Evolutionary conservation across 148 eudicot genomes (phyloP), one percentile per base, ranked within the genome.

Genomic region (Nyssa sinensis): DNA sequence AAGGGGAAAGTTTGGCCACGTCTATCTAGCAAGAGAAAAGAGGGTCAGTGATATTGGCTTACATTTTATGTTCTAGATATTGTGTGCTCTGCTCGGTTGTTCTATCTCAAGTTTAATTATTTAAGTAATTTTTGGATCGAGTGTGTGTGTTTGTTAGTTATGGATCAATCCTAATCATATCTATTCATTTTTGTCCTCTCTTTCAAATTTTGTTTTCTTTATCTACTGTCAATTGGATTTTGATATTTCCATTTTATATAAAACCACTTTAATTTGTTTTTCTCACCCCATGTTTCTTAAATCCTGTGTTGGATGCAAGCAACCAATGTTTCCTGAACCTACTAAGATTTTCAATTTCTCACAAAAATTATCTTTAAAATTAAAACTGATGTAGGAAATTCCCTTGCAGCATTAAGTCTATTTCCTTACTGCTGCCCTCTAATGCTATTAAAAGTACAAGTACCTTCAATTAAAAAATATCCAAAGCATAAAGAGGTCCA

Each of bases 1-100:
- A 44, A 85, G 98, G 77, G 98, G 98, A 41, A 94, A 94, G 81
- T 94, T 94, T 58, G 98, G 97, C 25, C 98, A 94, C 80, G 98
- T 94, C 33, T 92, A 94, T 76, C 69, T 94, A 49, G 95, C 98
- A 1, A 87, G 91, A 78, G 98, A 94, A 86, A 94, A 88, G 81
- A 88, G 96, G 87, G 97, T 92, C 70, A 75, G 97, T 74, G 27
- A 37, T 62, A 47, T 72, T 64, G 44, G 70, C 17, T 75, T 70
- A 24, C 32, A 30, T 76, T 31, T 55, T 7, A 12, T 59, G 23
- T 62, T 47, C 12, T 14, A n/a, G 7, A 12, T 49, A 28, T 73
- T 72, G 67, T 47, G 37, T 27, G 23, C 24, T 61, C 27, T 34
- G 64, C 13, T 30, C 41, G 19, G 44, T 53, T 6, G 7, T 1